Base-by-base conservation (phyloP, 2,329 filamentous ascomycete species). In the Emericellopsis atlantica region DNA sequence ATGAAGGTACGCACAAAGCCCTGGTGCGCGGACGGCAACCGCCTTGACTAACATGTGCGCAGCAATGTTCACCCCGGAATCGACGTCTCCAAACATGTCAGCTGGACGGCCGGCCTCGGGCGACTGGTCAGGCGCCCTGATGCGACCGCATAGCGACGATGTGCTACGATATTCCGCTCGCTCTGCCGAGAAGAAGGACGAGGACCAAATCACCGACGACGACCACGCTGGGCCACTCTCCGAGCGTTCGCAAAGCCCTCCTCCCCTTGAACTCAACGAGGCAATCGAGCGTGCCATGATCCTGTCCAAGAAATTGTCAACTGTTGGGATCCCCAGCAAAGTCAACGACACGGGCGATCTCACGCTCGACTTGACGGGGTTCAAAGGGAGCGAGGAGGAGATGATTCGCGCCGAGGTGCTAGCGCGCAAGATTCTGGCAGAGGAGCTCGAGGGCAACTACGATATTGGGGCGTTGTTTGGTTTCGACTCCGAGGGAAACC, bases 341-440 rank as follows among this genome's bases (percentile, higher is more conserved):
- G 81, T 98, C n/a, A 96, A 84, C 1, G 88, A 94, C 43, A 83
- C 77, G 1, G 92, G 92, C 14, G 92, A 98, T 60, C 67, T 98
- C 42, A 96, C 96, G 88, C 67, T 98, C 40, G 92, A 98, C 58
- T 95, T 98, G 89, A 89, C 88, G 0, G 87, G 87, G 1, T 95
- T 95, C 65, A 96, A 95, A 61, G 85, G 82, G 57, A 93, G 81
- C 53, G 90, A 96, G 49, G 87, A 94, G 51, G 89, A 96, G 50
- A 84, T 90, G 6, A 70, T 96, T 41, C 79, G 86, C 37, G 90
- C 92, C 15, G 92, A 98, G 60, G 79, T 94, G n/a, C 74, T 96
- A 45, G 92, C 92, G 5, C 78, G 92, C 18, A 92, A 90, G 57
- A 87, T 98, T 39, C 72, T 98, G 11, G 81, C 88, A 0, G 88